These are phyloP conservation scores for Polytrichum commune DNA, from an alignment of 225 moss, liverwort and hornwort genomes.

Conservation along the genomic window DNA sequence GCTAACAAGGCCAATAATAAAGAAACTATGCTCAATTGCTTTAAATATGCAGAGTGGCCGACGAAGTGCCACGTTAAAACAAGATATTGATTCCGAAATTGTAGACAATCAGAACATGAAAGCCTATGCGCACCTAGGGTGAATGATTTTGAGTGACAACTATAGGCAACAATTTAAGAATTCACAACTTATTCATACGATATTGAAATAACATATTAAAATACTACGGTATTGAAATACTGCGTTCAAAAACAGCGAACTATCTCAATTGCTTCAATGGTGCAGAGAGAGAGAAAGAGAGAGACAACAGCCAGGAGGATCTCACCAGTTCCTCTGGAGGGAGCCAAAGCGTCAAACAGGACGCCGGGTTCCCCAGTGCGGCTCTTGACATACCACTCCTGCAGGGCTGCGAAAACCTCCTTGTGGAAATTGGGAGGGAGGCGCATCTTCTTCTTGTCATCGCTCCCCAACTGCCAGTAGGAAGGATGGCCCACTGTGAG, in stretches of 20 bases:
- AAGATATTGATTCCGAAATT: no score
- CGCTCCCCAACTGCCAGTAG: slow-evolving; percentile 91
- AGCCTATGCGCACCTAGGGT: no score
- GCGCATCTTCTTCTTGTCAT: slow-evolving; percentile 83
- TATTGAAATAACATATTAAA: no score
- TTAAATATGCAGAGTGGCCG: not conserved
- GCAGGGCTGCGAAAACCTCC: slow-evolving; percentile 81
- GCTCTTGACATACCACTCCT: slow-evolving; percentile 92
- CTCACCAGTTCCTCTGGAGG: slow-evolving; percentile 57
- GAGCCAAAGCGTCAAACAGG: slow-evolving; percentile 68
- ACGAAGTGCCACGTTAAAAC: not conserved
- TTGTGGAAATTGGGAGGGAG: slow-evolving; percentile 91
- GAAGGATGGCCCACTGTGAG: slow-evolving; percentile 67
- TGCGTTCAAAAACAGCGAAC: no score
- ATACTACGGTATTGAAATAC: no score
- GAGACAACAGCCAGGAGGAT: slow-evolving; percentile 1
- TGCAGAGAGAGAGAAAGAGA: slow-evolving; percentile 2
- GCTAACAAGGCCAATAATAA: no score
- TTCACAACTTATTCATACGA: no score
- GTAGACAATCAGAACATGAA: no score
- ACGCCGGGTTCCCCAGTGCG: slow-evolving; percentile 80
- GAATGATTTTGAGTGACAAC: no score
- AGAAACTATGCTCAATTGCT: no score
- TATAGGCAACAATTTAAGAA: no score
- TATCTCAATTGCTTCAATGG: not conserved